These are phyloP conservation scores for Xylariaceae sp. DNA, from an alignment of 2,329 filamentous ascomycete species.

Conservation along the genomic window DNA sequence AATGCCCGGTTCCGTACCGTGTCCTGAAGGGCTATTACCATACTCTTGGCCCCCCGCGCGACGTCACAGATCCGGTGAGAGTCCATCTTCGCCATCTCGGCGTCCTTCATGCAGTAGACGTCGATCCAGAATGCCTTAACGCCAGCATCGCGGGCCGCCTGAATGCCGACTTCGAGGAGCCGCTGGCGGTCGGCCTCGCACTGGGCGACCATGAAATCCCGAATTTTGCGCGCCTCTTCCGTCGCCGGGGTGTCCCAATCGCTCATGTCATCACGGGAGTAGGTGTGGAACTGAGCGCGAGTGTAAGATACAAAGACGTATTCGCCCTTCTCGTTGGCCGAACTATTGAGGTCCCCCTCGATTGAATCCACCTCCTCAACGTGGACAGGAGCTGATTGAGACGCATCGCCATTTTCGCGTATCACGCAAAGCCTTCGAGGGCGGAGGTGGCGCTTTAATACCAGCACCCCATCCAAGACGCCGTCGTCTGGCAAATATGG, in stretches of 20 bases:
- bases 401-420: neutral
- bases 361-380: slow-evolving; percentile 3
- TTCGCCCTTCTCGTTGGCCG: slow-evolving; percentile 5
- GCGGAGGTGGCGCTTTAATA: slow-evolving; percentile 9
- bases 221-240: neutral
- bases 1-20: slow-evolving; percentile 3
- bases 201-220: neutral
- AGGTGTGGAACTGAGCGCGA: slow-evolving; percentile 10
- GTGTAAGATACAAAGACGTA: slow-evolving; percentile 19
- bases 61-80: slow-evolving; percentile 11
- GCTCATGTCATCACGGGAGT: neutral
- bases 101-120: slow-evolving; percentile 7
- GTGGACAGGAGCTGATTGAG: neutral
- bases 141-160: slow-evolving; percentile 8
- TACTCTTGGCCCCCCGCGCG: slow-evolving; percentile 2
- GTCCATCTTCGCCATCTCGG: slow-evolving; percentile 1
- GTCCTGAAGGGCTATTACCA: slow-evolving; percentile 13
- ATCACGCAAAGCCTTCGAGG: slow-evolving; percentile 11
- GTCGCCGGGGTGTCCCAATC: neutral
- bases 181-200: slow-evolving; percentile 5
- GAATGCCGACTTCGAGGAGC: slow-evolving; percentile 4
- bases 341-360: neutral
- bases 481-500: neutral
- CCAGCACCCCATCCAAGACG: neutral
- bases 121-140: slow-evolving; percentile 12